Evolutionary conservation across 139 green algal genomes (phyloP), one percentile per base, ranked within the genome.

Genomic region (Chlorella sp.): DNA sequence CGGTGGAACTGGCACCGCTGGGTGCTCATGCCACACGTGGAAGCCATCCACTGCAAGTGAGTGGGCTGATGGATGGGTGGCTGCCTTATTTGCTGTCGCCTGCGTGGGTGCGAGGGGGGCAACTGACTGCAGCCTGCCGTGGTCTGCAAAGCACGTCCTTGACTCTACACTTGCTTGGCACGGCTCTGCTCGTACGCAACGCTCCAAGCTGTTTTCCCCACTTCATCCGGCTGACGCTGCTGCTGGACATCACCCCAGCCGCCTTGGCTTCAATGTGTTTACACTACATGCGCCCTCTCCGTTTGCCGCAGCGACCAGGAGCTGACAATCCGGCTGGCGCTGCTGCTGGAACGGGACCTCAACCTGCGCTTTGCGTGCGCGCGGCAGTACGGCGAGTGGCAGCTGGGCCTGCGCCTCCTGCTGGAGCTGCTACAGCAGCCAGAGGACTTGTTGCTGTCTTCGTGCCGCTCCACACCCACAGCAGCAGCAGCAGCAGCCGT

Each of bases 261-360:
- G 46, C 8, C n/a, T 7, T 11, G 11, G 19, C 40, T 44, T n/a
- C n/a, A n/a, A n/a, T n/a, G n/a, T n/a, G n/a, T n/a, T n/a, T n/a
- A n/a, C n/a, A n/a, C n/a, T n/a, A n/a, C n/a, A n/a, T n/a, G 14
- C 74, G 28, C 28, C 64, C 62, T 26, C 28, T 28, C 48, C 44
- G 14, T 48, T 13, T 40, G 4, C 30, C 60, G 77, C 30, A 86
- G 86, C 41, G 77, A 84, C 7, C 80, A 88, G 20, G 73, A 81
- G 34, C 60, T 89, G 22, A 89, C 85, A 34, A 88, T 92, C 54
- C 87, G 60, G 1, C 81, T 92, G 9, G 60, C 54, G 11, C 87
- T 92, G 41, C 74, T 87, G 1, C 30, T 92, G 51, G 89, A 92
- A 44, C 88, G 87, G 22, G 89, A 92, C 74, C 84, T 92, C 51